phyloP scores from a whole-genome alignment of 176 grass and related monocot genomes.

The Carex cristatella region DNA sequence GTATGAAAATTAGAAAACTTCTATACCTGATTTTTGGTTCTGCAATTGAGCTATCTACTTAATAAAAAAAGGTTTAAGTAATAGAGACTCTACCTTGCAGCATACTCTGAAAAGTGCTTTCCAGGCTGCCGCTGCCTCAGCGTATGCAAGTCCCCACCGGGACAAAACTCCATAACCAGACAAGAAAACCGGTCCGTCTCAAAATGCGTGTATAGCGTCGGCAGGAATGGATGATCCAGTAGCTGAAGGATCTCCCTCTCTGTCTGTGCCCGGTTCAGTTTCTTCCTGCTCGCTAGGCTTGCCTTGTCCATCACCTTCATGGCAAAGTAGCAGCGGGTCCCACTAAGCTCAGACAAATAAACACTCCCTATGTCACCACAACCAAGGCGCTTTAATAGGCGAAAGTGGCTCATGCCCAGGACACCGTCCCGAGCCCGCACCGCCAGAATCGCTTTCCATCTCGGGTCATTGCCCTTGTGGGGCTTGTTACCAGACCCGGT shows the following conservation, averaged over 20 bases:
- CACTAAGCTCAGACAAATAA: constrained; percentile 88
- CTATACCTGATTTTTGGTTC: background rate
- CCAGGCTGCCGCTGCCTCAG: constrained; percentile 75
- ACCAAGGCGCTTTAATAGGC: constrained; percentile 78
- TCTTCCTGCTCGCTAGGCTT: constrained; percentile 78
- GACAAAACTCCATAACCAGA: constrained; percentile 97
- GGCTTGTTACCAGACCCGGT: constrained; percentile 73
- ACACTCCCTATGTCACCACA: constrained; percentile 93
- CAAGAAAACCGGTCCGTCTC: constrained; percentile 86
- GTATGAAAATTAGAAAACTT: background rate
- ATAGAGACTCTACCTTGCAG: constrained; percentile 54
- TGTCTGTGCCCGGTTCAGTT: constrained; percentile 82
- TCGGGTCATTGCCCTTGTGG: constrained; percentile 92
- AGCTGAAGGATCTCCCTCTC: constrained; percentile 88
- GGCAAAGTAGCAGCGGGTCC: constrained; percentile 86
- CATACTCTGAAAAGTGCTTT: constrained; percentile 82
- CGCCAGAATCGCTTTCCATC: constrained; percentile 79
- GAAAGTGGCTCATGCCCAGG: constrained; percentile 93
- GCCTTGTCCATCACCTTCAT: constrained; percentile 99
- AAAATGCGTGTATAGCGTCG: constrained; percentile 87
- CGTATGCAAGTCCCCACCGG: constrained; percentile 86
- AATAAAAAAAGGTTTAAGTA: constrained; percentile 19
- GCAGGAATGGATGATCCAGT: constrained; percentile 83
- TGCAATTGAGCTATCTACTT: background rate
- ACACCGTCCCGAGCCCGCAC: constrained; percentile 62